phyloP scores from a whole-genome alignment of 2,329 filamentous ascomycete species.

The Clonostachys rosea region DNA sequence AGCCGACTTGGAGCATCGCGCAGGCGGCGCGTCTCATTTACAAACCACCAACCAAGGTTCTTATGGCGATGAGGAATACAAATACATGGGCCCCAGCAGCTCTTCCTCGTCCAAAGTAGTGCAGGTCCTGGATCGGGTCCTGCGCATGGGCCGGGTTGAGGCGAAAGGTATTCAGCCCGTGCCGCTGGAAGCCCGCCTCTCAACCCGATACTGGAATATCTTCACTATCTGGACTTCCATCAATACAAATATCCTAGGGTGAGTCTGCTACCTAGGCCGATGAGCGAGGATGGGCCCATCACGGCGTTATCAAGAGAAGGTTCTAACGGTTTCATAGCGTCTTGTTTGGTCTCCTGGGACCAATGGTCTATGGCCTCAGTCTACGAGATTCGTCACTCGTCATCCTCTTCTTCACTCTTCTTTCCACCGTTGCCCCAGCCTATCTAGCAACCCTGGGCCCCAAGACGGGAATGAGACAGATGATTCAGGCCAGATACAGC shows the following conservation, averaged over 20 bases:
- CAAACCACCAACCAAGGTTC: no score
- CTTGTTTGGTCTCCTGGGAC: slow-evolving; percentile 60
- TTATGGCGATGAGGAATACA: no score
- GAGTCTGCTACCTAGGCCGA: slow-evolving; percentile 7
- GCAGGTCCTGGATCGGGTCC: slow-evolving; percentile 9
- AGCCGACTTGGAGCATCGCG: no score
- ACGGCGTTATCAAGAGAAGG: slow-evolving; percentile 3
- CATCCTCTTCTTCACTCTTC: slow-evolving; percentile 58
- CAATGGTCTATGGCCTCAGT: slow-evolving; percentile 45
- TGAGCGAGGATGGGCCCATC: background rate
- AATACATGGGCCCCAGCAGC: no score
- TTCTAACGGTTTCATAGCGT: slow-evolving; percentile 30
- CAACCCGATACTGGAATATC: slow-evolving; percentile 33
- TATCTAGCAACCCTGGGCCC: slow-evolving; percentile 55
- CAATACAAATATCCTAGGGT: slow-evolving; percentile 41
- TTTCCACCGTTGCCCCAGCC: slow-evolving; percentile 48
- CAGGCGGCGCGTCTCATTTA: no score
- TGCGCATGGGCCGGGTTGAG: slow-evolving; percentile 33
- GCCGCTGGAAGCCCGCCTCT: slow-evolving; percentile 31
- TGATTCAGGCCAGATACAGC: slow-evolving; percentile 59
- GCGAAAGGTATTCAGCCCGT: slow-evolving; percentile 37
- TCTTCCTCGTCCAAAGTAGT: no score
- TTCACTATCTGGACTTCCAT: slow-evolving; percentile 45
- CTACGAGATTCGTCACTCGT: slow-evolving; percentile 52
- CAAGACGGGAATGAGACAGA: slow-evolving; percentile 60